Conservation (phyloP, 2,329 filamentous ascomycete species). For the Allantophomopsis lycopodina region DNA sequence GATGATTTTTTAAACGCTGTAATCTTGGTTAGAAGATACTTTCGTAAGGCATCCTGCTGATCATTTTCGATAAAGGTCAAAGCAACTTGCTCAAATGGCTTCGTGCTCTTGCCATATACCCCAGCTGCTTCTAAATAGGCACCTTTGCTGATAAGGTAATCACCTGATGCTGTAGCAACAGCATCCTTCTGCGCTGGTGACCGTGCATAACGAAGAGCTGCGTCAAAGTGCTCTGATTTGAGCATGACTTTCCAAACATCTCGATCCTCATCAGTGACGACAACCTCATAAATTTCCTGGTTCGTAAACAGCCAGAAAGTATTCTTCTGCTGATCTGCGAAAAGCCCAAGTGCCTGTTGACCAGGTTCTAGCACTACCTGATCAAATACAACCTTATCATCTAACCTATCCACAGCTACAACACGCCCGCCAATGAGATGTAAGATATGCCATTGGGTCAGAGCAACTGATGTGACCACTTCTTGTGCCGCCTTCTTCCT, state of each 20-base stretch:
- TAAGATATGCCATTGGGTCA: slow-evolving; percentile 91
- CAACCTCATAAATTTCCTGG: slow-evolving; percentile 86
- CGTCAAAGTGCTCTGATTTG: slow-evolving; percentile 73
- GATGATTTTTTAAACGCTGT: slow-evolving; percentile 68
- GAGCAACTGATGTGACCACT: slow-evolving; percentile 61
- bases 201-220: slow-evolving; percentile 73
- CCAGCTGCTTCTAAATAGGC: slow-evolving; percentile 76
- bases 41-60: slow-evolving; percentile 80
- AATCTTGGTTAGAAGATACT: slow-evolving; percentile 79
- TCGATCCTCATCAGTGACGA: slow-evolving; percentile 77
- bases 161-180: slow-evolving; percentile 82
- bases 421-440: slow-evolving; percentile 71
- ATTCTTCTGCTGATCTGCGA: slow-evolving; percentile 84
- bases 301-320: slow-evolving; percentile 95
- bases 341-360: slow-evolving; percentile 69
- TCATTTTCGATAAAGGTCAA: slow-evolving; percentile 80
- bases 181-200: slow-evolving; percentile 74
- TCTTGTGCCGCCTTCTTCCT: slow-evolving; percentile 55
- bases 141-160: slow-evolving; percentile 70
- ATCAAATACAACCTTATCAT: slow-evolving; percentile 75
- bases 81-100: slow-evolving; percentile 92
- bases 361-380: slow-evolving; percentile 72
- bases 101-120: slow-evolving; percentile 89
- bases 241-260: slow-evolving; percentile 95
- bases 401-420: slow-evolving; percentile 75